Evolutionary conservation across 164 flowering plant species (phyloP).

Genomic region (Dillenia turbinata): DNA sequence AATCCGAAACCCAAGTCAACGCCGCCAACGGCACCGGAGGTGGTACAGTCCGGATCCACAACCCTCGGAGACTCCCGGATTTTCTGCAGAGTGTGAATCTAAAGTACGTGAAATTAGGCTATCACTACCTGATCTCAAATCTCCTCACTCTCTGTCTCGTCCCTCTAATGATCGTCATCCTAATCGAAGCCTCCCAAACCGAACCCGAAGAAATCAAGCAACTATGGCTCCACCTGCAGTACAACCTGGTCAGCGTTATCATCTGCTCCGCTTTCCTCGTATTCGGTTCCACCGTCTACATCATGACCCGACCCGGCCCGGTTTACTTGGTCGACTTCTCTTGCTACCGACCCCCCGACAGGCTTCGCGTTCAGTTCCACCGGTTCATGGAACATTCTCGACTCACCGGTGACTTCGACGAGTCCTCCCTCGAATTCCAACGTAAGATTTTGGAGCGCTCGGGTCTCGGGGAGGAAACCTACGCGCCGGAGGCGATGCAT

Average conservation of each 20-base stretch:
- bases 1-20: slow-evolving; percentile 1
- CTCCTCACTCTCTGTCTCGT: slow-evolving; percentile 25
- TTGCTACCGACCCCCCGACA: slow-evolving; percentile 28
- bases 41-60: slow-evolving; percentile 16
- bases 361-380: slow-evolving; percentile 11
- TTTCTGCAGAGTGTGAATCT: slow-evolving; percentile 32
- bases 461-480: slow-evolving; percentile 38
- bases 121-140: slow-evolving; percentile 32
- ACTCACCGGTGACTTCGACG: slow-evolving; percentile 28
- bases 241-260: slow-evolving; percentile 26
- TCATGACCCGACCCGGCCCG: slow-evolving; percentile 38
- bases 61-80: slow-evolving; percentile 24
- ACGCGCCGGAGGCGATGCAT: slow-evolving; percentile 32
- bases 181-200: slow-evolving; percentile 18
- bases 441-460: slow-evolving; percentile 31
- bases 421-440: slow-evolving; percentile 30
- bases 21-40: slow-evolving; percentile 7
- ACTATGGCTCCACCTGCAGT: slow-evolving; percentile 28
- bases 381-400: slow-evolving; percentile 28
- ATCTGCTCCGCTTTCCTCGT: slow-evolving; percentile 19
- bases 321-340: slow-evolving; percentile 35
- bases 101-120: slow-evolving; percentile 39
- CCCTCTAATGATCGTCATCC: slow-evolving; percentile 20
- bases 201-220: slow-evolving; percentile 21
- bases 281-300: slow-evolving; percentile 31